Evolutionary conservation across 768 basidiomycete species (phyloP).

Genomic region (Macrolepiota dolichaula): DNA sequence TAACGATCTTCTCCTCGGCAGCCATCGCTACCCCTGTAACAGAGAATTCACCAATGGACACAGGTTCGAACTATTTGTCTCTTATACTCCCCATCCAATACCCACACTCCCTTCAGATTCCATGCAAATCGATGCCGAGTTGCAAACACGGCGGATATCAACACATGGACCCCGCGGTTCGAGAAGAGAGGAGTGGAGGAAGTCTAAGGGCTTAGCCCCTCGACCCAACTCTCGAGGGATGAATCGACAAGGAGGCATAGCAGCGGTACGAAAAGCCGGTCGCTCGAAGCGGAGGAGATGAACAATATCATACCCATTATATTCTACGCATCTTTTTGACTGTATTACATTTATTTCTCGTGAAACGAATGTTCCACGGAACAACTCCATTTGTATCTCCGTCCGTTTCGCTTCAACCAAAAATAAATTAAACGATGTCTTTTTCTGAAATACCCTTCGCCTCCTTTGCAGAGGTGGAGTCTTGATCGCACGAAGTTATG

Average conservation of each 20-base stretch:
- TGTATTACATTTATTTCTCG: not conserved
- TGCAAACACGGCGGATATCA: conserved; percentile 46
- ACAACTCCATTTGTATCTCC: not conserved
- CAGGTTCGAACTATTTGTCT: conserved; percentile 26
- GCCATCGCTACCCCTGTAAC: conserved; percentile 22
- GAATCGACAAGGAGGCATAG: conserved; percentile 65
- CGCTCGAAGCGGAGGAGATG: conserved; percentile 69
- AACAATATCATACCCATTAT: conserved; percentile 17
- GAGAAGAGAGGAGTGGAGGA: conserved; percentile 78
- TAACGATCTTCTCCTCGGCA: conserved; percentile 37
- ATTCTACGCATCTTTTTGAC: not conserved
- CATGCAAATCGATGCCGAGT: conserved; percentile 51
- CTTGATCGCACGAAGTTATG: not conserved
- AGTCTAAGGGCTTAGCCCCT: conserved; percentile 68
- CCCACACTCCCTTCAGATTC: conserved; percentile 31
- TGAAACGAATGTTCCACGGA: not conserved
- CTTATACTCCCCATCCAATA: not conserved
- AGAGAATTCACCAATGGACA: conserved; percentile 18
- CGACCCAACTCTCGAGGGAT: conserved; percentile 48
- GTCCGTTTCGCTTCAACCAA: conserved; percentile 9
- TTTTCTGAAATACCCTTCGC: conserved; percentile 12
- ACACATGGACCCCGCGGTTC: conserved; percentile 81
- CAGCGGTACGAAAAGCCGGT: conserved; percentile 64
- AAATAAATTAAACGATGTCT: conserved; percentile 6
- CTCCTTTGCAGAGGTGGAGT: conserved; percentile 3